Evolutionary conservation across 371 early-diverging fungal genomes (phyloP), one percentile per base, ranked within the genome.

Genomic region (Zopfochytrium polystomum): DNA sequence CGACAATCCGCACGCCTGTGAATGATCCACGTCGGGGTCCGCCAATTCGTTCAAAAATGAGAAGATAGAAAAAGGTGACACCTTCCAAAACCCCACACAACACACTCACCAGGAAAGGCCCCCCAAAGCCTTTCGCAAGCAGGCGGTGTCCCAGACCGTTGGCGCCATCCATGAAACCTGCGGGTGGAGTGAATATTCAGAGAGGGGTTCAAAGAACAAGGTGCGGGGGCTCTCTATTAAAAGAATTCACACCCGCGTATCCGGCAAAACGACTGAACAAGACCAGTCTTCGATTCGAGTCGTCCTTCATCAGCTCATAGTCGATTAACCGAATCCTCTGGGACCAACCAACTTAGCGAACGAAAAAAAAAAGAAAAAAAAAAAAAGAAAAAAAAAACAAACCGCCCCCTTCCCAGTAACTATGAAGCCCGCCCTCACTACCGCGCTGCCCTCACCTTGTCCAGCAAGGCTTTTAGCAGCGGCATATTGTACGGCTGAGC

Each of bases 201-300:
- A 11, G 6, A 27, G 22, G 6, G 22, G 6, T 11, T 13, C 20
- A 15, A 52, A 20, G 9, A 61, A 33, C 31, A 18, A 45, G 48
- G 22, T 18, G 25, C 11, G 49, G 11, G 50, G 6, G 42, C 13
- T 52, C n/a, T 33, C 18, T n/a, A 20, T 53, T 27, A 7, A 1
- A 13, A 35, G 27, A n/a, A 18, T 42, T 6, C 51, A 31, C 71
- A 75, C 94, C 96, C n/a, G 96, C 96, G 61, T 93, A 92, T 3
- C 98, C 98, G 3, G 98, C 98, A 70, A 90, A 91, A 49, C 82
- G 80, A 44, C 95, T 93, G 77, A 98, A 98, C 31, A 90, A 82
- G 15, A 98, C 97, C 44, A 92, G 75, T 20, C 98, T 86, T 63
- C 82, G 84, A 43, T 85, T 82, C 18, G 73, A 32, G n/a, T 78